phyloP scores from a whole-genome alignment of 139 green algal species.

The Ettlia oleoabundans region DNA sequence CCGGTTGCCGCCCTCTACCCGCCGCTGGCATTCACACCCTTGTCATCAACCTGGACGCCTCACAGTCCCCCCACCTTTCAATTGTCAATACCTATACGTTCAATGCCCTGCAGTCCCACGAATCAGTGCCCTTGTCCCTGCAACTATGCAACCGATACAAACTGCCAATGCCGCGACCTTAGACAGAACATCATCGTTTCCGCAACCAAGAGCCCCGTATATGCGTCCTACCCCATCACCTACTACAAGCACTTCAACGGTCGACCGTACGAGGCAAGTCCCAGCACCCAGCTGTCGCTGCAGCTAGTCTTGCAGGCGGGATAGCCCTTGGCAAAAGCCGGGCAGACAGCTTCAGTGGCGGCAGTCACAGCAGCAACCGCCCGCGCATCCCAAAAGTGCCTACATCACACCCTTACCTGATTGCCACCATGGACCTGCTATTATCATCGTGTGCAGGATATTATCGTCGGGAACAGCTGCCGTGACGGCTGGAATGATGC shows the following conservation, averaged over 20 bases:
- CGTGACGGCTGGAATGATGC: conserved; percentile 8
- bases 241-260: conserved; percentile 64
- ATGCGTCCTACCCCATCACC: conserved; percentile 70
- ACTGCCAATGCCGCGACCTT: conserved; percentile 79
- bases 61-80: background rate
- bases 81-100: background rate
- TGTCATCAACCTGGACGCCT: too few species aligned
- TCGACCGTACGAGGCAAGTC: conserved; percentile 59
- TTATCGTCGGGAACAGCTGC: background rate
- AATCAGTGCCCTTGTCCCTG: conserved; percentile 80
- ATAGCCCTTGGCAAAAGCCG: background rate
- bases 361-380: too few species aligned
- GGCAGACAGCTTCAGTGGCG: too few species aligned
- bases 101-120: conserved; percentile 40
- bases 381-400: too few species aligned
- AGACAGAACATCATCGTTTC: conserved; percentile 56
- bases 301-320: background rate
- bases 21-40: too few species aligned
- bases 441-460: background rate
- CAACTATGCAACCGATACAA: conserved; percentile 67
- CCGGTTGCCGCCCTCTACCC: too few species aligned
- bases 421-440: too few species aligned
- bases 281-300: background rate
- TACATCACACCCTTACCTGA: too few species aligned
- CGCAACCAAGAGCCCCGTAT: conserved; percentile 72